Evolutionary conservation across 306 rosid genomes (phyloP), one percentile per base, ranked within the genome.

Genomic region (Cicer cuneatum): DNA sequence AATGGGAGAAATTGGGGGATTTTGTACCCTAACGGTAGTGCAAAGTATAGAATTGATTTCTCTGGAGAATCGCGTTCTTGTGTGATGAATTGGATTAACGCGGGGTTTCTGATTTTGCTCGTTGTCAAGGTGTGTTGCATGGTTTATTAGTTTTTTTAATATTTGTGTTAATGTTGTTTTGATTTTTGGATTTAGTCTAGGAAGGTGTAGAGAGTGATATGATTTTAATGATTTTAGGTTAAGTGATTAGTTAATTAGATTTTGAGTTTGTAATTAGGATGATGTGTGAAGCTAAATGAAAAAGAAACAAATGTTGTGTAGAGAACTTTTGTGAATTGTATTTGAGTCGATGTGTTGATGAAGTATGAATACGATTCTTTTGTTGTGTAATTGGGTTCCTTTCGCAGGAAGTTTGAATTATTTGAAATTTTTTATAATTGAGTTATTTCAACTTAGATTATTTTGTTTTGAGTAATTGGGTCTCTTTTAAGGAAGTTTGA

Each of bases 1-100:
- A 24, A 48, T 1, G 75, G 72, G 2, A 85, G 89, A 38, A 69
- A 75, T 14, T 94, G 98, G 98, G 98, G 98, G 38, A 59, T 94
- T 64, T 63, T 94, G 15, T 84, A 76, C 58, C 83, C 93, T 1
- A 94, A 94, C 67, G 64, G 86, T 81, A 89, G 90, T 5, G 40
- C 41, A 42, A 94, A 91, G 87, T 94, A 88, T 63, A 38, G 38
- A 7, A 43, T 94, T 10, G 89, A 89, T 35, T 90, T 86, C 72
- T 94, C 98, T 57, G 77, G 64, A 13, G 4, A 40, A 10, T 39
- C 64, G 7, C 56, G 2, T 13, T 39, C 38, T 7, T 13, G 10
- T 11, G 2, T 58, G 37, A 29, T 15, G 38, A 24, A 9, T 15
- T 49, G 35, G 74, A 9, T 56, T 15, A 10, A 5, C 12, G 4